Base-by-base conservation (phyloP, 306 rosid species). In the Fragaria iinumae region DNA sequence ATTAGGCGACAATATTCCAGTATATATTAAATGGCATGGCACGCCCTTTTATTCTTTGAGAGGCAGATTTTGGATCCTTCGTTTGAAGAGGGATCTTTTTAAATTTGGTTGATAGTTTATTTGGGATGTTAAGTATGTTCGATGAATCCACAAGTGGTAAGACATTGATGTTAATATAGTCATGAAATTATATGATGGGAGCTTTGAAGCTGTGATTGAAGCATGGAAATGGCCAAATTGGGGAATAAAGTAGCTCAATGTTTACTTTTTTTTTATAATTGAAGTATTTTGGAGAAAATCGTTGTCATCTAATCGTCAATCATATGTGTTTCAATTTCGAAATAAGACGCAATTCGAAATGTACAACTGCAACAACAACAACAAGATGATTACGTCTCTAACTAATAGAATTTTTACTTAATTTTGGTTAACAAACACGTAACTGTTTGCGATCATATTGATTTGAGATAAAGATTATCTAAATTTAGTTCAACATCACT, bases 191-290 rank as follows among this genome's bases (percentile, higher is more conserved):
- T 63, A 29, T 16, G 20, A 25, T 74, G 25, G 56, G 56, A 25
- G 43, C 0, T 43, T 25, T 14, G 1, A 5, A 34, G 69, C 9
- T 8, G 7, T 21, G 29, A 32, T 55, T 50, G 12, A 23, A 11
- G 8, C 67, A 73, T 21, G 39, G 11, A 71, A 53, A 72, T 55
- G 21, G 67, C 23, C 76, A n/a, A 72, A 53, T 53, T 8, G 50
- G 8, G 17, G 39, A 20, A 36, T 11, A 34, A 52, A 71, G 9
- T 72, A 10, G 29, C 27, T 8, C 4, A n/a, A 21, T 6, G 9
- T 25, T 23, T 38, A 41, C 27, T 16, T 56, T 3, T 7, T 39
- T 25, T 21, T 73, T 34, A 69, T 38, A 13, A 21, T n/a, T 21
- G 5, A 29, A 4, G 38, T 43, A 36, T 27, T 43, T 32, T 2